phyloP scores from a whole-genome alignment of 345 rosid genomes.

The Camelina hispida region DNA sequence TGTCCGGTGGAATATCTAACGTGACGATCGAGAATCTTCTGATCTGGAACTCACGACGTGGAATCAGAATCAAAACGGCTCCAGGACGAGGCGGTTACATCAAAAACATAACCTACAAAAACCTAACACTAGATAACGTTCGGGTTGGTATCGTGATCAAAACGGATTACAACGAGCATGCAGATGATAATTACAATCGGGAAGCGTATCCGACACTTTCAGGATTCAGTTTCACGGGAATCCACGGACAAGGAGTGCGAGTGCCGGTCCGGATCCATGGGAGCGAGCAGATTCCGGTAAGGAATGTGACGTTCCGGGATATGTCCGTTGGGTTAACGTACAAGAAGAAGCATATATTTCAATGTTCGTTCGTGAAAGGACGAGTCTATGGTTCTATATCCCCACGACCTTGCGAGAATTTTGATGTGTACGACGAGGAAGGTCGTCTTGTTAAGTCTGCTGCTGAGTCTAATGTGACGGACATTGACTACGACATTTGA shows the following conservation, averaged over 20 bases:
- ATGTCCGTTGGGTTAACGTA: slow-evolving; percentile 79
- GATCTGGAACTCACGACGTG: slow-evolving; percentile 86
- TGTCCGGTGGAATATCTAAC: slow-evolving; percentile 91
- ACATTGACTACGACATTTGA: slow-evolving; percentile 77
- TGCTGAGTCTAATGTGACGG: slow-evolving; percentile 60
- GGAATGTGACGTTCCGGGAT: slow-evolving; percentile 72
- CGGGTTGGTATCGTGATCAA: slow-evolving; percentile 86
- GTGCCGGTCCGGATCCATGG: slow-evolving; percentile 90
- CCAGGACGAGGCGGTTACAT: slow-evolving; percentile 89
- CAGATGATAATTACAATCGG: slow-evolving; percentile 70
- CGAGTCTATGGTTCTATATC: slow-evolving; percentile 75
- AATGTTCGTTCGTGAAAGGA: slow-evolving; percentile 79
- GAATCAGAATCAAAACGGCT: slow-evolving; percentile 88
- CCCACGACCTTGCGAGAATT: slow-evolving; percentile 83
- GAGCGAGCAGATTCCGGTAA: slow-evolving; percentile 74
- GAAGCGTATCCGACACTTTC: slow-evolving; percentile 63
- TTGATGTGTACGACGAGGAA: slow-evolving; percentile 72
- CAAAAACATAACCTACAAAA: slow-evolving; percentile 61
- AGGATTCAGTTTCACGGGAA: slow-evolving; percentile 68
- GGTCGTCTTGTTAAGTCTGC: slow-evolving; percentile 67
- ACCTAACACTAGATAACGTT: slow-evolving; percentile 76
- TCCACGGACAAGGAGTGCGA: slow-evolving; percentile 83
- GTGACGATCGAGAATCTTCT: slow-evolving; percentile 73
- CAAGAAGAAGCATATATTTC: slow-evolving; percentile 91
- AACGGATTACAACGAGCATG: slow-evolving; percentile 92